Conservation (phyloP, 2,329 filamentous ascomycete species). For the Phialophora chinensis region DNA sequence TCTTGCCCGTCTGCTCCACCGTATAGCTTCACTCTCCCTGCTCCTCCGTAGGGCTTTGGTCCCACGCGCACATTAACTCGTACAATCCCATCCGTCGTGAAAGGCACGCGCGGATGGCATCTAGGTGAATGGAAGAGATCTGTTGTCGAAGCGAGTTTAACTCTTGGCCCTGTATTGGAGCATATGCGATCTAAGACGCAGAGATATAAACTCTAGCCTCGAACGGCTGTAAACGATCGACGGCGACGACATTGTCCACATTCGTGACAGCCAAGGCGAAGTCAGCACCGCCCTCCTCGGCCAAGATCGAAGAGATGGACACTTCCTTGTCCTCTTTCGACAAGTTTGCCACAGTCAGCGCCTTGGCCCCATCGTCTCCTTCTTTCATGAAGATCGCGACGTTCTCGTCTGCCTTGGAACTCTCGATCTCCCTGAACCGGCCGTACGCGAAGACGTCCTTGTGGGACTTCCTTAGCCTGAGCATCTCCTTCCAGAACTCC, state of each 20-base stretch:
- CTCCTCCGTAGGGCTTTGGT: too few relatives aligned
- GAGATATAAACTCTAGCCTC: conserved; percentile 1
- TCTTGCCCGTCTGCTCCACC: too few relatives aligned
- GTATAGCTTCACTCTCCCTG: too few relatives aligned
- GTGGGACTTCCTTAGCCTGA: conserved; percentile 62
- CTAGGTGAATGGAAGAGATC: neutral
- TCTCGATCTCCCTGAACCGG: conserved; percentile 10
- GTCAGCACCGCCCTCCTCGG: neutral
- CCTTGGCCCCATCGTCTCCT: conserved; percentile 1
- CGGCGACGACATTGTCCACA: neutral
- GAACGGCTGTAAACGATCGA: neutral
- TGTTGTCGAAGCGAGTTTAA: neutral
- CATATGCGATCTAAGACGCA: neutral
- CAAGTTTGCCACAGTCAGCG: conserved; percentile 10
- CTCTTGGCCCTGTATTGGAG: neutral
- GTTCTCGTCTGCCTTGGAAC: neutral
- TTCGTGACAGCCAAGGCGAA: conserved; percentile 6
- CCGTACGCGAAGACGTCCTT: conserved; percentile 58
- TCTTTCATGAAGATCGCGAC: conserved; percentile 9
- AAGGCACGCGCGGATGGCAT: neutral
- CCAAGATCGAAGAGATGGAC: neutral
- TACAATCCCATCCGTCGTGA: neutral
- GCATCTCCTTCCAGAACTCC: conserved; percentile 65
- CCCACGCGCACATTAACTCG: neutral
- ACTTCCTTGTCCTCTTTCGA: conserved; percentile 3